Percentiles rank a stretch among this genome's conserved stretches.
phyloP scores from a whole-genome alignment of 2,329 filamentous ascomycete genomes.

The Sphaceloma murrayae region DNA sequence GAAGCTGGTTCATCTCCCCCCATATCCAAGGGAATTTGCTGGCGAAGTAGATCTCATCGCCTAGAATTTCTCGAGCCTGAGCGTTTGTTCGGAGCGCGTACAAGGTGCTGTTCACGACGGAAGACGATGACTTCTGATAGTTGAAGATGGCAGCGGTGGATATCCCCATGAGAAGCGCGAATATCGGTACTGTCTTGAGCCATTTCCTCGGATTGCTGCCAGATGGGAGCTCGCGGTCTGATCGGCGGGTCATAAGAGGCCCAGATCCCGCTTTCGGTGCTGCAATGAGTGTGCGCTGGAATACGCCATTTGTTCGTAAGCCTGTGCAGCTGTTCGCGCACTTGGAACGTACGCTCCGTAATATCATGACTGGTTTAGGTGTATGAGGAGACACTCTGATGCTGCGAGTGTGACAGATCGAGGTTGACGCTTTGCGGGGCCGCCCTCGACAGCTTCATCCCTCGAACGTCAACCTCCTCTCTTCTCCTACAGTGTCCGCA shows the following conservation, averaged over 20 bases:
- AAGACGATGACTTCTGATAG: conserved; percentile 91
- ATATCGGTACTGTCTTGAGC: conserved; percentile 65
- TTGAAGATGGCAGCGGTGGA: conserved; percentile 90
- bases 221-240: conserved; percentile 44
- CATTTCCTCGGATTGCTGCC: conserved; percentile 30
- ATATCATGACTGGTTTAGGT: too few species aligned
- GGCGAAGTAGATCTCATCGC: conserved; percentile 54
- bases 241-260: conserved; percentile 43
- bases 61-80: conserved; percentile 64
- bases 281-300: conserved; percentile 38
- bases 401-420: too few species aligned
- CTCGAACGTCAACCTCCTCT: conserved; percentile 1
- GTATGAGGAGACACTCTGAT: too few species aligned
- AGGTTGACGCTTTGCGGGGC: too few species aligned
- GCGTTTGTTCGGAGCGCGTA: conserved; percentile 81
- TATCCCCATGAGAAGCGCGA: conserved; percentile 59
- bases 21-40: conserved; percentile 40
- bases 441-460: conserved; percentile 7
- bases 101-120: conserved; percentile 70
- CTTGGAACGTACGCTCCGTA: background rate
- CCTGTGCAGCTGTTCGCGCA: too few species aligned
- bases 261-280: conserved; percentile 43
- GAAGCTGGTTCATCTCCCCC: conserved; percentile 80
- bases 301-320: background rate
- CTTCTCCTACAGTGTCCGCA: background rate